Base-by-base conservation (phyloP, 139 green algal genomes). In the Mychonastes homosphaera region DNA sequence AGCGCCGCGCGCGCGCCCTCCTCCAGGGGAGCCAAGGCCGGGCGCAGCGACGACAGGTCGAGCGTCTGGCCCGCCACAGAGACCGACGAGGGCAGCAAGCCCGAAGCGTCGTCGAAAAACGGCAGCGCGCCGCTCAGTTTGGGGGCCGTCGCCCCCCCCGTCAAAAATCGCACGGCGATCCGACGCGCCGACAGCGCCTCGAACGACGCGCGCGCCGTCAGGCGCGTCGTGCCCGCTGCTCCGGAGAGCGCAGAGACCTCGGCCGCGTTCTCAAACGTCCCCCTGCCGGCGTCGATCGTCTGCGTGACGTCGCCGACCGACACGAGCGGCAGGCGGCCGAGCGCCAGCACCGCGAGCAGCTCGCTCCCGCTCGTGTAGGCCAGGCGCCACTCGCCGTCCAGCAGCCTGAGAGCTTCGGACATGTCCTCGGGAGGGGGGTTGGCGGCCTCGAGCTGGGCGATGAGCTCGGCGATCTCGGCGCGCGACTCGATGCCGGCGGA, bases 361-460 rank as follows among this genome's bases (percentile, higher is more conserved):
- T 92, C 83, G 4, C 73, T 78, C 64, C 87, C 92, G 56, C 76
- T 80, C 9, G 90, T 94, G 80, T 97, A 97, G n/a, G 82, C 71
- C 38, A 95, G 71, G 47, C 81, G 82, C 87, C 87, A 96, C 10
- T 72, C 61, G 35, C 89, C 89, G 16, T 69, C 63, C 47, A 95
- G 69, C 56, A 65, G 24, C 2, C 28, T 23, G 34, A 63, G n/a
- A 30, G 9, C 9, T 24, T 27, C 64, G 19, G 13, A 78, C 69
- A 33, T 92, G 80, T 50, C 79, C 86, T 18, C 82, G 76, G 19
- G 73, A 76, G 2, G 83, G 75, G 88, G 88, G 72, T 90, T 96
- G 38, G 65, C 64, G 13, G 88, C 88, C 73, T 97, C 89, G 49
- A 97, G 76, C 70, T 95, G 88, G 7, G 76, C 75, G 46, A 97